Conservation (phyloP, 768 basidiomycete species). For the Russula virescens region DNA sequence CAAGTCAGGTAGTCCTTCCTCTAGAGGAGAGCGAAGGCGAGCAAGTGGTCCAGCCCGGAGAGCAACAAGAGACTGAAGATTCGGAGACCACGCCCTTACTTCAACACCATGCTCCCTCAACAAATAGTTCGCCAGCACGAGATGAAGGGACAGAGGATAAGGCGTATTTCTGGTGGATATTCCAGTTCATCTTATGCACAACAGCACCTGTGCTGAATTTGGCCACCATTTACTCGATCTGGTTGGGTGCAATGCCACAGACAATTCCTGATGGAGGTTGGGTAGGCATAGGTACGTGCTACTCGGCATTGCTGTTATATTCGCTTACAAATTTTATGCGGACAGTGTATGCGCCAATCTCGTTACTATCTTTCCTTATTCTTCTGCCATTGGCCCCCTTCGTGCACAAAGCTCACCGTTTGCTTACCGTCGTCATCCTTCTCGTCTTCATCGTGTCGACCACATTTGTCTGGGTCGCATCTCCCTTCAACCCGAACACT, state of each 20-base stretch:
- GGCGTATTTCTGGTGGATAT: slow-evolving; percentile 49
- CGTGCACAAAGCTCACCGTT: slow-evolving; percentile 44
- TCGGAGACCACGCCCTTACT: slow-evolving; percentile 21
- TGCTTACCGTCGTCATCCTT: slow-evolving; percentile 35
- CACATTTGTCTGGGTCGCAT: slow-evolving; percentile 39
- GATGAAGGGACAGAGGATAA: slow-evolving; percentile 22
- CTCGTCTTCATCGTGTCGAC: slow-evolving; percentile 38
- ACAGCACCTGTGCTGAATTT: slow-evolving; percentile 51
- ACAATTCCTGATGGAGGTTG: slow-evolving; percentile 59
- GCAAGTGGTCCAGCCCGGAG: background rate
- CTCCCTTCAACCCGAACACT: slow-evolving; percentile 54
- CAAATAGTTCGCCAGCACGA: background rate
- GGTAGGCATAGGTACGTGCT: slow-evolving; percentile 41
- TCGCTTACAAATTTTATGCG: background rate
- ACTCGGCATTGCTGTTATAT: background rate
- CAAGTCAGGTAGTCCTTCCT: slow-evolving; percentile 16
- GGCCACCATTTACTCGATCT: slow-evolving; percentile 41
- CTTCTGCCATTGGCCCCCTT: slow-evolving; percentile 62
- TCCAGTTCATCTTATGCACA: slow-evolving; percentile 50
- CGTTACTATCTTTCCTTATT: slow-evolving; percentile 44
- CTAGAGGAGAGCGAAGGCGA: slow-evolving; percentile 17
- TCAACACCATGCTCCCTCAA: no score
- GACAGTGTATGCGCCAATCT: slow-evolving; percentile 46
- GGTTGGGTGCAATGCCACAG: slow-evolving; percentile 42
- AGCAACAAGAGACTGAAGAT: slow-evolving; percentile 18